phyloP scores from a whole-genome alignment of 2,329 filamentous ascomycete species.

The Claviceps paspali region DNA sequence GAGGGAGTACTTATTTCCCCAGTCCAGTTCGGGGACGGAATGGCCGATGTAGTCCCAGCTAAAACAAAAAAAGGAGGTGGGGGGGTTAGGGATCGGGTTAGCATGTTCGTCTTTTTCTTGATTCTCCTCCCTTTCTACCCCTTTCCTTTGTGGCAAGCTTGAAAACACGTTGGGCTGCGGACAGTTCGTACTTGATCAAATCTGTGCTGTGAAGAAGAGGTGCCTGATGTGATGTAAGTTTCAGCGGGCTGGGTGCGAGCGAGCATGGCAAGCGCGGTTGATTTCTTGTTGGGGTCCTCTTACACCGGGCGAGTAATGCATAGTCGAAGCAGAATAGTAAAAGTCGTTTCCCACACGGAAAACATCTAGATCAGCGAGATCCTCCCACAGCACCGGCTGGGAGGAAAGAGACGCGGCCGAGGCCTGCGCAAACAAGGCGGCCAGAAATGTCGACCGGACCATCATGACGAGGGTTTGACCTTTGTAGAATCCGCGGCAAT shows the following conservation, averaged over 20 bases:
- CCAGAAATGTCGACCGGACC: background rate
- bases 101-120: background rate
- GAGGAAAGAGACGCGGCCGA: background rate
- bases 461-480: background rate
- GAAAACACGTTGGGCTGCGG: too few species aligned
- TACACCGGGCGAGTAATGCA: slow-evolving; percentile 1
- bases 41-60: slow-evolving; percentile 1
- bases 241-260: background rate
- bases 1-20: background rate
- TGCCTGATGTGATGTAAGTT: background rate
- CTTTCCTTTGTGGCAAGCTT: too few species aligned
- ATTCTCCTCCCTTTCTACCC: background rate
- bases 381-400: background rate
- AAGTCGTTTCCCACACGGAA: background rate
- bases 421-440: background rate
- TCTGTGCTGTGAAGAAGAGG: background rate
- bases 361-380: background rate
- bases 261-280: too few species aligned
- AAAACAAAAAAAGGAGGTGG: too few species aligned
- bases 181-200: background rate
- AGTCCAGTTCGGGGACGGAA: background rate
- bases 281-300: too few species aligned
- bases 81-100: too few species aligned
- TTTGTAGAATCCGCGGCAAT: too few species aligned
- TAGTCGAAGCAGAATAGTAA: slow-evolving; percentile 1